Evolutionary conservation across 208 protist species (phyloP).

Genomic region (Leishmania mexicana): DNA sequence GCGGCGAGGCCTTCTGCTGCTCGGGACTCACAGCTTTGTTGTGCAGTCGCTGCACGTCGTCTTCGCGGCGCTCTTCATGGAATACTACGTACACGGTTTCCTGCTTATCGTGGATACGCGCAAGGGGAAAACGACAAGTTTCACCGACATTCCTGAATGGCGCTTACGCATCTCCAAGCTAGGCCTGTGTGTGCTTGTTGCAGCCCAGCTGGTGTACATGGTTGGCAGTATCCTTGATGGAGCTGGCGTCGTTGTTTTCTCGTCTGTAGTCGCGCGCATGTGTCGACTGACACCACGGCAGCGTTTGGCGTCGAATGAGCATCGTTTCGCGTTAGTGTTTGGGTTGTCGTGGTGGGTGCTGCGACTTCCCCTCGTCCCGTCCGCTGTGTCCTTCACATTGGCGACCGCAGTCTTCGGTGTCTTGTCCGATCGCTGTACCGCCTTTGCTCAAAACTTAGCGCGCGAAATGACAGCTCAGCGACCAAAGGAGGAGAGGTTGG

Average conservation of each 20-base stretch:
- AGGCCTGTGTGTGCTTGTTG: constrained; percentile 6
- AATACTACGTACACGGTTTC: constrained; percentile 26
- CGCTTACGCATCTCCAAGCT: constrained; percentile 10
- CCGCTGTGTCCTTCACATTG: constrained; percentile 19
- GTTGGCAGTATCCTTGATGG: constrained; percentile 1
- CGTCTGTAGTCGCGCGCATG: not conserved
- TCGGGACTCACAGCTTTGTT: constrained; percentile 11
- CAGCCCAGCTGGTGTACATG: constrained; percentile 12
- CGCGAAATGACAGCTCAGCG: constrained; percentile 22
- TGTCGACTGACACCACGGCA: not conserved
- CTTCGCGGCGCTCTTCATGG: constrained; percentile 20
- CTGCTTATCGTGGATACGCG: constrained; percentile 14
- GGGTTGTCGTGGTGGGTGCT: constrained; percentile 14
- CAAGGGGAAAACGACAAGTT: not conserved
- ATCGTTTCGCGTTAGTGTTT: constrained; percentile 6
- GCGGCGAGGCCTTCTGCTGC: constrained; percentile 14
- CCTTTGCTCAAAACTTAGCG: not conserved
- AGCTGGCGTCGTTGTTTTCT: not conserved
- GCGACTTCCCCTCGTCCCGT: constrained; percentile 20
- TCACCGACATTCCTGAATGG: not conserved
- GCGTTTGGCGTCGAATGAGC: constrained; percentile 1
- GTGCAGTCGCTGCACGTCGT: constrained; percentile 5
- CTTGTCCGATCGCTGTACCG: not conserved
- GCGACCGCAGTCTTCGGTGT: not conserved
- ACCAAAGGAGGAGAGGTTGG: constrained; percentile 9